Evolutionary conservation across 805 yeast species (phyloP).

Genomic region (Myxozyma vanderwaltii): DNA sequence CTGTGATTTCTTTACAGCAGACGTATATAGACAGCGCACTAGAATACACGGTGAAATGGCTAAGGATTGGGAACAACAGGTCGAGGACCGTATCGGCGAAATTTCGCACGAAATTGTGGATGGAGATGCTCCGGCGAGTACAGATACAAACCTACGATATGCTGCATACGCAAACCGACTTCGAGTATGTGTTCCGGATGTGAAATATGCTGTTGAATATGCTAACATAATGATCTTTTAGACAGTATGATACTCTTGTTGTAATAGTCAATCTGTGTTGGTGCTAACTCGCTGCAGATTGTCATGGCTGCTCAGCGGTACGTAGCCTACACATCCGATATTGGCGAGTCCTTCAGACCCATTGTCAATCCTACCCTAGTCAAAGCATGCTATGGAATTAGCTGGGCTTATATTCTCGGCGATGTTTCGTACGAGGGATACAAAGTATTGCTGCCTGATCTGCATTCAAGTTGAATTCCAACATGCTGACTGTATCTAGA

Average conservation of each 20-base stretch:
- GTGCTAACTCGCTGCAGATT: conserved; percentile 43
- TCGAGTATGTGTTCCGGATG: conserved; percentile 43
- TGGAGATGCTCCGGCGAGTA: conserved; percentile 45
- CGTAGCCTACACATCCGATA: conserved; percentile 83
- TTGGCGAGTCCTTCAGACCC: conserved; percentile 85
- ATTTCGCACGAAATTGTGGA: conserved; percentile 31
- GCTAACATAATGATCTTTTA: background rate
- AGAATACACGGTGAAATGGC: no score
- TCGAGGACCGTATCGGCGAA: conserved; percentile 24
- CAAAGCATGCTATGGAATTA: conserved; percentile 64
- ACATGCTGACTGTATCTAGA: conserved; percentile 9
- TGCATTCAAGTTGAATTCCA: background rate
- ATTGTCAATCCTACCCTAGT: conserved; percentile 74
- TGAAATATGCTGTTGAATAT: background rate
- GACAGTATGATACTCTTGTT: conserved; percentile 4
- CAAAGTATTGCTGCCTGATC: conserved; percentile 46
- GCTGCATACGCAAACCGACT: conserved; percentile 80
- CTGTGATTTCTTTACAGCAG: background rate
- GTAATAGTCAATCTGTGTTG: background rate
- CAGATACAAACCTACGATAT: conserved; percentile 61
- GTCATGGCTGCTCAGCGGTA: conserved; percentile 74
- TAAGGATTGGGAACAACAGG: conserved; percentile 20
- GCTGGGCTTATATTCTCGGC: conserved; percentile 75
- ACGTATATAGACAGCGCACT: background rate
- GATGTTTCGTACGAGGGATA: conserved; percentile 75